Conservation (phyloP, 352 stramenopile species). For the Globisporangium heterothallicum region DNA sequence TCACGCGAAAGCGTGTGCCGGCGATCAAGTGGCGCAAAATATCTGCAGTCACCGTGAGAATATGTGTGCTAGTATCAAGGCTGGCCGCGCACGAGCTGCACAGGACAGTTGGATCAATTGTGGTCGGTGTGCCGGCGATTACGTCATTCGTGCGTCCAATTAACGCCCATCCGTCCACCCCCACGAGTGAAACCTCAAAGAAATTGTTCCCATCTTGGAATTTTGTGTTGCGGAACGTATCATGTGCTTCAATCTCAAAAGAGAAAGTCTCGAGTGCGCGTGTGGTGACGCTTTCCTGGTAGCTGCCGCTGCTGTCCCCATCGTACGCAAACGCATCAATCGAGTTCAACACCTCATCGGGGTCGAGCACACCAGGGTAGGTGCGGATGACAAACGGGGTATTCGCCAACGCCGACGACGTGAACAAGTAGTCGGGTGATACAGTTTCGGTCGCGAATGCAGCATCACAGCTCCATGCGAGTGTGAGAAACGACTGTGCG, state of each 20-base stretch:
- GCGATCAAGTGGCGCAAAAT: conserved; percentile 47
- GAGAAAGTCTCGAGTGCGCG: conserved; percentile 39
- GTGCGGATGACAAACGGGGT: conserved; percentile 59
- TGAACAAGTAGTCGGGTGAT: conserved; percentile 30
- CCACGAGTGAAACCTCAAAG: conserved; percentile 84
- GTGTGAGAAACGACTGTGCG: conserved; percentile 75
- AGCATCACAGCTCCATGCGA: conserved; percentile 68
- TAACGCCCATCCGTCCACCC: conserved; percentile 78
- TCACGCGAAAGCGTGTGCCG: conserved; percentile 56
- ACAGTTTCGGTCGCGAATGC: conserved; percentile 14
- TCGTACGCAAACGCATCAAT: conserved; percentile 37
- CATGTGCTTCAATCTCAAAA: conserved; percentile 81
- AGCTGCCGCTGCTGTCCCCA: conserved; percentile 27
- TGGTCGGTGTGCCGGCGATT: conserved; percentile 23
- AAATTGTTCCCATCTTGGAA: conserved; percentile 78
- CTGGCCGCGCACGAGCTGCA: conserved; percentile 52
- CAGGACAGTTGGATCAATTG: conserved; percentile 41
- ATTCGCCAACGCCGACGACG: conserved; percentile 29
- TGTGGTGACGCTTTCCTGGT: conserved; percentile 17
- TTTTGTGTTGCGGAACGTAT: conserved; percentile 75
- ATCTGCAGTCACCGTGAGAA: conserved; percentile 51
- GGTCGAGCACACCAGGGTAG: conserved; percentile 71
- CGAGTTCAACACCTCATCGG: conserved; percentile 46
- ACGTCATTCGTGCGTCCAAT: conserved; percentile 86
- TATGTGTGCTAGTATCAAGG: conserved; percentile 35